Evolutionary conservation across 192 early-diverging fungal species (phyloP), one percentile per base, ranked within the genome.

Genomic region (Rhizoclosmatium globosum): DNA sequence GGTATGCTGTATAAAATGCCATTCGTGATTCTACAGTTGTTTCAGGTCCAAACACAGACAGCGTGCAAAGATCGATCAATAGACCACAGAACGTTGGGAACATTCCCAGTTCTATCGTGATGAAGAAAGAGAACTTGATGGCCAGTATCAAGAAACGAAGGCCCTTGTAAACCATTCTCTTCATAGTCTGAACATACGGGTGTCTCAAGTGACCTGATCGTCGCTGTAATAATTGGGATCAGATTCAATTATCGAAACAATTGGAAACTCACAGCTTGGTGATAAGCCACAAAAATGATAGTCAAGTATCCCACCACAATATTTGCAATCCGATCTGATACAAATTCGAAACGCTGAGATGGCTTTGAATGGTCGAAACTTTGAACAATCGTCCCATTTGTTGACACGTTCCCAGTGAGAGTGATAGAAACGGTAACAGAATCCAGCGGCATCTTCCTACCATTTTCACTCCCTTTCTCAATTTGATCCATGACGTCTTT

Each of bases 71-170:
- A 50, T 93, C 95, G 53, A 99, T 81, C 59, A 97, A 86, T 56
- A 94, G 79, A 4, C 98, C 98, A 77, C 96, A 98, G 57, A 93
- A 86, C 2, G 92, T 83, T 3, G 98, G 98, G 81, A 98, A 98
- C 60, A 92, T 70, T 17, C 91, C 85, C 38, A 99, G 91, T 85
- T 99, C 98, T 50, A 97, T 90, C 2, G 87, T 82, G 41, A 98
- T 88, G 81, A 99, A 97, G 71, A 95, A 92, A 1, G 91, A 82
- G 15, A 99, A 89, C 86, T 93, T 95, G 60, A 75, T 42, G 3
- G 78, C 82, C 44, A 85, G 59, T 31, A 71, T n/a, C 39, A 85
- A 31, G 66, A 84, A 87, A 13, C 59, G 47, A n/a, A 72, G 15
- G 64, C 83, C 83, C 60, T 80, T 85, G 7, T 61, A 23, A 21